Percentiles rank a stretch among this genome's conserved stretches.
These are phyloP conservation scores for Bruguiera sexangula DNA, from an alignment of 345 rosid species.

Conservation along the genomic window DNA sequence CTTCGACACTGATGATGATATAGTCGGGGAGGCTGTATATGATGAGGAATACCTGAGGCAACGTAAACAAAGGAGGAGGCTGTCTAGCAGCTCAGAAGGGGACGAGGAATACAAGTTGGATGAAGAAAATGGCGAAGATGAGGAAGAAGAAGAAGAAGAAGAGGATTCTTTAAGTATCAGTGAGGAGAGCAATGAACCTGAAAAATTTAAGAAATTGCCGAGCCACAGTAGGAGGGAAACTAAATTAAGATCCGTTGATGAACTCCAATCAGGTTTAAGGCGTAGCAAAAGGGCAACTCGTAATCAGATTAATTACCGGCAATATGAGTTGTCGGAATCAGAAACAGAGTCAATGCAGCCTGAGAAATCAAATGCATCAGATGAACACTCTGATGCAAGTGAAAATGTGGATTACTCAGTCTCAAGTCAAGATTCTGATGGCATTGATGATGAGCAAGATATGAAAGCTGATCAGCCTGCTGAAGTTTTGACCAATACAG, in stretches of 20 bases:
- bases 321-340: slow-evolving; percentile 80
- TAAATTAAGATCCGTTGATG: slow-evolving; percentile 66
- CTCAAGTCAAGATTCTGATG: slow-evolving; percentile 61
- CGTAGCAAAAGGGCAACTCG: slow-evolving; percentile 90
- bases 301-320: slow-evolving; percentile 68
- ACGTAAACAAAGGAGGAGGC: slow-evolving; percentile 66
- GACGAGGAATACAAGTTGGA: slow-evolving; percentile 93
- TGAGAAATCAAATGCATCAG: slow-evolving; percentile 52
- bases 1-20: slow-evolving; percentile 92
- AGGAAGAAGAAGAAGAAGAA: slow-evolving; percentile 71
- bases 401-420: slow-evolving; percentile 56
- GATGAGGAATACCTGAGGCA: slow-evolving; percentile 94
- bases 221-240: slow-evolving; percentile 69
- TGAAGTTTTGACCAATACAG: slow-evolving; percentile 32
- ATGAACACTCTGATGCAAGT: slow-evolving; percentile 57
- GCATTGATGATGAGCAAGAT: slow-evolving; percentile 47
- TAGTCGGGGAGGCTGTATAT: slow-evolving; percentile 96
- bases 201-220: slow-evolving; percentile 61
- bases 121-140: slow-evolving; percentile 86
- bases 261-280: slow-evolving; percentile 79
- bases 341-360: slow-evolving; percentile 60
- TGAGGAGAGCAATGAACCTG: slow-evolving; percentile 80
- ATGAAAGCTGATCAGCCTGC: slow-evolving; percentile 43
- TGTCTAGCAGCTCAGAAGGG: slow-evolving; percentile 93
- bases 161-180: slow-evolving; percentile 72